Base-by-base conservation (phyloP, 2,329 filamentous ascomycete species). In the Ciborinia camelliae region DNA sequence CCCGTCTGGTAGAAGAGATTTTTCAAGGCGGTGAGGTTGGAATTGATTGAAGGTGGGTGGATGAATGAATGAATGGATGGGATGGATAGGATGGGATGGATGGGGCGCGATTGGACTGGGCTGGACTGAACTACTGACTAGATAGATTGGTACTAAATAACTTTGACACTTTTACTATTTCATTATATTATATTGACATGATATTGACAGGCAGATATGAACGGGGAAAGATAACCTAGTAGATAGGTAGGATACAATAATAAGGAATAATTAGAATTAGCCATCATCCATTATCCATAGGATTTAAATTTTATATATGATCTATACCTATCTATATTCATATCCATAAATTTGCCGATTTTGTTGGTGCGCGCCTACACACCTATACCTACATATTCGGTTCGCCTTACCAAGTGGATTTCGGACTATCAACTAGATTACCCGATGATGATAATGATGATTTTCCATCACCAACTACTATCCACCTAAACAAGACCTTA, bases 11-110 rank as follows among this genome's bases (percentile, higher is more conserved):
- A 32, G 14, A 45, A 58, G 28, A n/a, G 3, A 1, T 35, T 58
- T 47, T 58, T 47, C 41, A 58, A 58, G 20, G 55, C 55, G 55
- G 55, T 58, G 41, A 47, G n/a, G n/a, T n/a, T n/a, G n/a, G n/a
- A n/a, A n/a, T n/a, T n/a, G n/a, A n/a, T n/a, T n/a, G n/a, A n/a
- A n/a, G n/a, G n/a, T n/a, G n/a, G n/a, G n/a, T n/a, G n/a, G n/a
- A 41, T 47, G 12, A 57, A 28, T 45, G 2, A 20, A 23, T 54
- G n/a, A 9, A n/a, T 43, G 39, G 39, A n/a, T n/a, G n/a, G n/a
- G n/a, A 20, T 43, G 41, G n/a, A n/a, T n/a, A n/a, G n/a, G n/a
- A n/a, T n/a, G n/a, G n/a, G 2, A 18, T 57, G 54, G 20, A 57
- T 30, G 39, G 26, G 54, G 28, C 54, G 28, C 28, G 54, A 23